Conservation (phyloP, 2,329 filamentous ascomycete genomes). For the Aspergillus sp. region DNA sequence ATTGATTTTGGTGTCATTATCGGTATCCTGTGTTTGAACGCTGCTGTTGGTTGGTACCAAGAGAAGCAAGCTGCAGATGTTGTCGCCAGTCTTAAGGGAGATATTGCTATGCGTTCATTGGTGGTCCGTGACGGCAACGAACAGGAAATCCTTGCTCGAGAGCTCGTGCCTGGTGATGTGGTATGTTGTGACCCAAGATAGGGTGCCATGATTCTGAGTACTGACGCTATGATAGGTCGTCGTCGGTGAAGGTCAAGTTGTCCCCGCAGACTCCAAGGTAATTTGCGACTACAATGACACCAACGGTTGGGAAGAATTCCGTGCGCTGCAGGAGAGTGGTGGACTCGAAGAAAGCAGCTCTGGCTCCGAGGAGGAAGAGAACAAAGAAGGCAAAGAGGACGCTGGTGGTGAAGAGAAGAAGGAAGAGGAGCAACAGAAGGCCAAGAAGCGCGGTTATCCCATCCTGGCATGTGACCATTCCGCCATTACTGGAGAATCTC, state of each 20-base stretch:
- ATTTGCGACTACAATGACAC: slow-evolving; percentile 65
- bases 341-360: slow-evolving; percentile 47
- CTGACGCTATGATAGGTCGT: slow-evolving; percentile 46
- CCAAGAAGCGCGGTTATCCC: slow-evolving; percentile 48
- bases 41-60: slow-evolving; percentile 71
- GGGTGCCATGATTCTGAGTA: background rate
- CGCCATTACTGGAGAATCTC: slow-evolving; percentile 72
- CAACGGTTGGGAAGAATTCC: slow-evolving; percentile 61
- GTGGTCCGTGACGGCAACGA: slow-evolving; percentile 62
- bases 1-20: slow-evolving; percentile 72
- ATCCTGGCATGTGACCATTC: slow-evolving; percentile 71
- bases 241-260: slow-evolving; percentile 63
- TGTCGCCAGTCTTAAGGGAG: slow-evolving; percentile 67
- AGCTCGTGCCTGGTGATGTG: slow-evolving; percentile 71
- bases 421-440: slow-evolving; percentile 9
- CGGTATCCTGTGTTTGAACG: slow-evolving; percentile 67
- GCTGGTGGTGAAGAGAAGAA: slow-evolving; percentile 7
- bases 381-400: slow-evolving; percentile 10
- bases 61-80: slow-evolving; percentile 76
- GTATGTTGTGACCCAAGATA: slow-evolving; percentile 40
- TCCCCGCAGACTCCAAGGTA: slow-evolving; percentile 62
- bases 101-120: slow-evolving; percentile 66
- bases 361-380: slow-evolving; percentile 47
- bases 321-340: slow-evolving; percentile 57
- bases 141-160: slow-evolving; percentile 61